Conservation (phyloP, 2,329 filamentous ascomycete genomes). For the Pseudopyricularia cyperi region DNA sequence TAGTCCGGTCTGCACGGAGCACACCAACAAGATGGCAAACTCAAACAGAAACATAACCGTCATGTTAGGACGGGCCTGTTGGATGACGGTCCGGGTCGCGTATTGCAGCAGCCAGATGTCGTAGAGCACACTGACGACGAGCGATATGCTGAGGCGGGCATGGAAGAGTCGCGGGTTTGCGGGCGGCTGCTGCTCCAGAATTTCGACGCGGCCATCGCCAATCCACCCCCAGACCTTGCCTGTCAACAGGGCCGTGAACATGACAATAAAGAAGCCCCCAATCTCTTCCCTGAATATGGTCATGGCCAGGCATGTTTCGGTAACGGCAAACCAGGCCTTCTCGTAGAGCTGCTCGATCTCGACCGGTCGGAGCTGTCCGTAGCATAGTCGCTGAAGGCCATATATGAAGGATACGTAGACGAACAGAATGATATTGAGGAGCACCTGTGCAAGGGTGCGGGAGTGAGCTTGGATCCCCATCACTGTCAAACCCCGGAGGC, state of each 20-base stretch:
- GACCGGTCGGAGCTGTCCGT: conserved; percentile 78
- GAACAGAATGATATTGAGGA: conserved; percentile 83
- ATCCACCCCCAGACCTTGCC: conserved; percentile 99
- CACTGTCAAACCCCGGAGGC: neutral
- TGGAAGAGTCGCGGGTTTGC: conserved; percentile 84
- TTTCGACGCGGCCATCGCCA: conserved; percentile 83
- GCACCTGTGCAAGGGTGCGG: conserved; percentile 42
- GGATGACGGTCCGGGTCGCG: conserved; percentile 68
- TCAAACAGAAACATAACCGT: conserved; percentile 99
- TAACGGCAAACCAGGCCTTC: conserved; percentile 95
- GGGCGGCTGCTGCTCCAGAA: conserved; percentile 89
- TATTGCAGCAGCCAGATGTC: conserved; percentile 72
- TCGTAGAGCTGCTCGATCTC: conserved; percentile 97
- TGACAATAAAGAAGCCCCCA: conserved; percentile 85
- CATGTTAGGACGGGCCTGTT: conserved; percentile 87
- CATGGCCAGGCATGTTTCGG: conserved; percentile 94
- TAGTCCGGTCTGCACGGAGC: conserved; percentile 64
- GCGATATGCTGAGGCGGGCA: conserved; percentile 62
- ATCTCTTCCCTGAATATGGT: conserved; percentile 95
- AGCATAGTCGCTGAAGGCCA: conserved; percentile 78
- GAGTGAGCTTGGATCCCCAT: neutral
- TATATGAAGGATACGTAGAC: conserved; percentile 71
- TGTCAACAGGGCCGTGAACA: conserved; percentile 87
- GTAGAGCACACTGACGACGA: conserved; percentile 68
- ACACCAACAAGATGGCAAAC: conserved; percentile 75